A percentile compares a stretch with the other conserved stretches of the same genome.
Evolutionary conservation across 768 basidiomycete species (phyloP).

Genomic region (Tulasnella calospora): DNA sequence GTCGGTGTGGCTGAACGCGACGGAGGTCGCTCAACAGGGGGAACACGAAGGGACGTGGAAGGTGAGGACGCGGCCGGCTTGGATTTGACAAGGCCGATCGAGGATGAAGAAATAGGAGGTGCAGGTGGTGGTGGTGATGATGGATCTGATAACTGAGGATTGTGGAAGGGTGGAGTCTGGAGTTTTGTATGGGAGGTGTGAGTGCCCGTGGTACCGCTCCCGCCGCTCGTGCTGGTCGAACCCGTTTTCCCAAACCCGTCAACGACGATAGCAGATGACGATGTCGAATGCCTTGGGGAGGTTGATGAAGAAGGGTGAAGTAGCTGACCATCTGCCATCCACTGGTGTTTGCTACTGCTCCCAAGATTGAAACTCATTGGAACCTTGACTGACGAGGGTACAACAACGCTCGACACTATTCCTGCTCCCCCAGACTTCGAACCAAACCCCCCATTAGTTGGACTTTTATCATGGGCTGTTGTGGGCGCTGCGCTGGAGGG

Average conservation of each 20-base stretch:
- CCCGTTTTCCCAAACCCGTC: slow-evolving; percentile 4
- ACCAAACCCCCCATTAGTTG: slow-evolving; percentile 27
- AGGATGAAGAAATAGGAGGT: slow-evolving; percentile 30
- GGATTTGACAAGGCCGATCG: slow-evolving; percentile 25
- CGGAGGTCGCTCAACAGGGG: background rate
- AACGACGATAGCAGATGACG: background rate
- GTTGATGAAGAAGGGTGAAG: slow-evolving; percentile 34
- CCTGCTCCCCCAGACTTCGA: background rate
- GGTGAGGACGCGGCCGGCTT: slow-evolving; percentile 28
- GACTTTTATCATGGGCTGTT: background rate
- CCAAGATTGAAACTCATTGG: slow-evolving; percentile 22
- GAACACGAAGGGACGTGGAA: background rate
- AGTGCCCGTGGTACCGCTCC: slow-evolving; percentile 28
- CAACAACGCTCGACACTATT: background rate
- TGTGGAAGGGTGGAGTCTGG: slow-evolving; percentile 39
- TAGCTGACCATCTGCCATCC: slow-evolving; percentile 30
- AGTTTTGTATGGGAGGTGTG: slow-evolving; percentile 32
- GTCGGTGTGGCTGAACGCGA: background rate
- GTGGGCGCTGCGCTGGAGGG: slow-evolving; percentile 33
- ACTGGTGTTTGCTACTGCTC: slow-evolving; percentile 10
- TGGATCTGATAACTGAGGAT: slow-evolving; percentile 38
- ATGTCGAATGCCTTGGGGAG: background rate
- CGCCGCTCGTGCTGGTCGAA: background rate
- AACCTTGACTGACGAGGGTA: slow-evolving; percentile 8
- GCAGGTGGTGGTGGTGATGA: slow-evolving; percentile 33